Percentiles rank a stretch among this genome's conserved stretches.
Conservation (phyloP, 2,329 filamentous ascomycete genomes). For the Alternaria longipes region DNA sequence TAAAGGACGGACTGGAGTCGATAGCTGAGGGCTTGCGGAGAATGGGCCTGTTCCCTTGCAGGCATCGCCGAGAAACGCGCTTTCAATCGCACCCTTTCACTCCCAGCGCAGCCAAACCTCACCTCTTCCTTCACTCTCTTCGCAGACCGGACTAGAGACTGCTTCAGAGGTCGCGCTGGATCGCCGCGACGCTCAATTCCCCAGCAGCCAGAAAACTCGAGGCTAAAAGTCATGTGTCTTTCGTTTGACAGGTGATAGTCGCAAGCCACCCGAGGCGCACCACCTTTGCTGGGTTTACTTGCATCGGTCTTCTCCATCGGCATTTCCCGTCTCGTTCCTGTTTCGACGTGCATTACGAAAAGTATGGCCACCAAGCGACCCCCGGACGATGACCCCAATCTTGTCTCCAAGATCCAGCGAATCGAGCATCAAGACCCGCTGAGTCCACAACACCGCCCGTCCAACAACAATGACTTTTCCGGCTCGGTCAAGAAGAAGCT, state of each 20-base stretch:
- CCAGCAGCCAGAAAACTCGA: neutral
- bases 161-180: conserved; percentile 6
- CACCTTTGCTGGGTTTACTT: conserved; percentile 15
- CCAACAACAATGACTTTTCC: conserved; percentile 45
- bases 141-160: neutral
- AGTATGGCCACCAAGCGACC: conserved; percentile 41
- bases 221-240: conserved; percentile 17
- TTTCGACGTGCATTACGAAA: conserved; percentile 19
- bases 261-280: conserved; percentile 24
- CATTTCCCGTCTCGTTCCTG: conserved; percentile 18
- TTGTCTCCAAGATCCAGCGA: conserved; percentile 45
- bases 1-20: conserved; percentile 8
- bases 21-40: conserved; percentile 9
- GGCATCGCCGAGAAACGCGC: conserved; percentile 21
- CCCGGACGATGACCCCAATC: conserved; percentile 31
- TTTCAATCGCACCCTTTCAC: conserved; percentile 12
- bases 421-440: conserved; percentile 37
- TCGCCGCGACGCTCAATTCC: conserved; percentile 4
- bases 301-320: conserved; percentile 17
- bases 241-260: conserved; percentile 20
- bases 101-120: conserved; percentile 11
- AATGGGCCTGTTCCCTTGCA: conserved; percentile 18
- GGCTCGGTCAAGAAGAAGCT: conserved; percentile 61
- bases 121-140: conserved; percentile 3
- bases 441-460: conserved; percentile 31